These are phyloP conservation scores for Nyctanthes arbortristis DNA, from an alignment of 257 asterid genomes.

Conservation along the genomic window DNA sequence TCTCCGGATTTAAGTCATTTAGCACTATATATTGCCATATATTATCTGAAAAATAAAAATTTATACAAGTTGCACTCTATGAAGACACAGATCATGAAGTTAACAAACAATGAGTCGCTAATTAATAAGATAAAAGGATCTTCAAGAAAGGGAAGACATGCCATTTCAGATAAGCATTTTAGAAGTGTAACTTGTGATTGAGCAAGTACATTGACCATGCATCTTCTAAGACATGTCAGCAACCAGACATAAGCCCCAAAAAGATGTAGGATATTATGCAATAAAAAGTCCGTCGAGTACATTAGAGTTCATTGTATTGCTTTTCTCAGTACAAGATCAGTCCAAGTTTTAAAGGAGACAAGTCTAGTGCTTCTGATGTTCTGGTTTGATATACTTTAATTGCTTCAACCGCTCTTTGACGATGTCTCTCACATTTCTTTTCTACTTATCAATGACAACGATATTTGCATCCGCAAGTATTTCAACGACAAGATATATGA, in stretches of 20 bases:
- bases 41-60: not conserved
- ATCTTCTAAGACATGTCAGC: not conserved
- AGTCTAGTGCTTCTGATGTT: not conserved
- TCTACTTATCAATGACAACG: too few relatives aligned
- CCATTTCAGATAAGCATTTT: not conserved
- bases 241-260: not conserved
- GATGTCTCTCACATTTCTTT: too few relatives aligned
- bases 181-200: not conserved
- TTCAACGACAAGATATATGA: too few relatives aligned
- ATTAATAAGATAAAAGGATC: not conserved
- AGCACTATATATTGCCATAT: not conserved
- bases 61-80: not conserved
- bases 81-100: not conserved
- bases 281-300: not conserved
- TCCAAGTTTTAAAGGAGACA: not conserved
- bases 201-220: not conserved
- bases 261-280: not conserved
- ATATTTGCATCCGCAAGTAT: too few relatives aligned
- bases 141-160: not conserved
- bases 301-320: not conserved
- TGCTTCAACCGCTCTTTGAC: too few relatives aligned
- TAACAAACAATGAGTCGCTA: not conserved
- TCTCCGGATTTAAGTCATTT: not conserved
- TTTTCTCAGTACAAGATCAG: not conserved
- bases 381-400: not conserved